A percentile compares a stretch with the other conserved stretches of the same genome.
phyloP scores from a whole-genome alignment of 2,329 filamentous ascomycete genomes.

The Fusarium falciforme region DNA sequence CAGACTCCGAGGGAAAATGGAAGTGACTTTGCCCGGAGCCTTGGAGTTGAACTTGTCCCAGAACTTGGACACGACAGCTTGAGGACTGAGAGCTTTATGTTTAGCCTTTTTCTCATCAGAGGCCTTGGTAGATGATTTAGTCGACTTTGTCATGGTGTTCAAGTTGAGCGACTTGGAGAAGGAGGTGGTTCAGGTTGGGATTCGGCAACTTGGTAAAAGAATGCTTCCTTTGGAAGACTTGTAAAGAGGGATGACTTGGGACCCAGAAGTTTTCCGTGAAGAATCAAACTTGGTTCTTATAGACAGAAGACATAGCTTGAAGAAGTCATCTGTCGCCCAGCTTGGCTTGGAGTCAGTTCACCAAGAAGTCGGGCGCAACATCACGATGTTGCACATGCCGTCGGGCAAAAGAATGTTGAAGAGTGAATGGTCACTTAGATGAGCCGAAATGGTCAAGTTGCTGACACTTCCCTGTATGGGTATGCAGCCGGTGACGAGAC shows the following conservation, averaged over 20 bases:
- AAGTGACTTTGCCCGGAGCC: constrained; percentile 56
- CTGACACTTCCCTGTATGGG: constrained; percentile 17
- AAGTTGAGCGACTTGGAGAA: not conserved
- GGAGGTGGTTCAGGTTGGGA: not conserved
- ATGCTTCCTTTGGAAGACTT: not conserved
- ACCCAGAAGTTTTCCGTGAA: not conserved
- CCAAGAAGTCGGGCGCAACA: constrained; percentile 21
- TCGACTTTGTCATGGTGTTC: not conserved
- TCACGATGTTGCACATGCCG: constrained; percentile 24
- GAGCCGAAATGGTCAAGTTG: constrained; percentile 2
- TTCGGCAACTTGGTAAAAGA: not conserved
- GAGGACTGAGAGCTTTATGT: constrained; percentile 47
- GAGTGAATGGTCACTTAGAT: constrained; percentile 23
- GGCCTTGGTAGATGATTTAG: not conserved
- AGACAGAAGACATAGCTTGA: not conserved
- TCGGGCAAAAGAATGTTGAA: constrained; percentile 14
- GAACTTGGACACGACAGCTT: constrained; percentile 54
- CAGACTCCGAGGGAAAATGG: constrained; percentile 56
- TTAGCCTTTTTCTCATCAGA: constrained; percentile 10
- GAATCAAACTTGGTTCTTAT: constrained; percentile 21
- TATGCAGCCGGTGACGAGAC: constrained; percentile 11
- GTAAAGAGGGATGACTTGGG: not conserved
- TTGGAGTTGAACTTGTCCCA: constrained; percentile 57
- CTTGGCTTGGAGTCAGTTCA: constrained; percentile 6
- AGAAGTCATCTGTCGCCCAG: constrained; percentile 15